Conservation (phyloP, 2,329 filamentous ascomycete genomes). For the Atkinsonella hypoxylon region DNA sequence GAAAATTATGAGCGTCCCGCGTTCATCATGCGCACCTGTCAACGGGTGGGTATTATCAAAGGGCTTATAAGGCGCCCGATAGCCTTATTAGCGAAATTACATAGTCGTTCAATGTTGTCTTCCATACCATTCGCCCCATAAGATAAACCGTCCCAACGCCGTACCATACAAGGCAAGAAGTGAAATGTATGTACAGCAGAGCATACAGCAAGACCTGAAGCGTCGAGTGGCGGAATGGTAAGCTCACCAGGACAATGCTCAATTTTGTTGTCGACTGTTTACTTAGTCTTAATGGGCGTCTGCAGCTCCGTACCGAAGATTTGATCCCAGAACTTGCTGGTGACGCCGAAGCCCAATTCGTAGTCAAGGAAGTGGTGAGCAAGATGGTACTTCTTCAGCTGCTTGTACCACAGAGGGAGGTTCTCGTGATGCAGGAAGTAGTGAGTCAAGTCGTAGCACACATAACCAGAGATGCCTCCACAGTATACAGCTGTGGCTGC, state of each 20-base stretch:
- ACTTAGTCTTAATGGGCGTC: constrained; percentile 23
- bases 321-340: constrained; percentile 88
- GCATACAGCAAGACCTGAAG: background rate
- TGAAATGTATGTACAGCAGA: constrained; percentile 7
- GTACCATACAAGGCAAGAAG: constrained; percentile 3
- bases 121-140: background rate
- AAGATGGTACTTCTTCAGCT: constrained; percentile 94
- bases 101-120: constrained; percentile 1
- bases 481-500: constrained; percentile 68
- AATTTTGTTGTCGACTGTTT: constrained; percentile 1
- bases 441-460: constrained; percentile 94
- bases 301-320: constrained; percentile 80
- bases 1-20: background rate
- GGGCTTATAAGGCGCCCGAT: background rate
- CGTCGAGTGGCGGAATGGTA: background rate
- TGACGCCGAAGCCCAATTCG: constrained; percentile 94
- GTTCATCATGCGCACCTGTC: constrained; percentile 1
- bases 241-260: too few relatives aligned
- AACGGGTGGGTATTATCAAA: background rate
- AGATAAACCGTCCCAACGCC: constrained; percentile 4
- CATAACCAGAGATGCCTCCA: constrained; percentile 88
- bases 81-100: background rate
- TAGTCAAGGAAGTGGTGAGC: constrained; percentile 97
- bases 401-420: constrained; percentile 78
- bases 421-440: constrained; percentile 97